phyloP scores from a whole-genome alignment of 2,329 filamentous ascomycete species.

The Aspergillus versicolor region DNA sequence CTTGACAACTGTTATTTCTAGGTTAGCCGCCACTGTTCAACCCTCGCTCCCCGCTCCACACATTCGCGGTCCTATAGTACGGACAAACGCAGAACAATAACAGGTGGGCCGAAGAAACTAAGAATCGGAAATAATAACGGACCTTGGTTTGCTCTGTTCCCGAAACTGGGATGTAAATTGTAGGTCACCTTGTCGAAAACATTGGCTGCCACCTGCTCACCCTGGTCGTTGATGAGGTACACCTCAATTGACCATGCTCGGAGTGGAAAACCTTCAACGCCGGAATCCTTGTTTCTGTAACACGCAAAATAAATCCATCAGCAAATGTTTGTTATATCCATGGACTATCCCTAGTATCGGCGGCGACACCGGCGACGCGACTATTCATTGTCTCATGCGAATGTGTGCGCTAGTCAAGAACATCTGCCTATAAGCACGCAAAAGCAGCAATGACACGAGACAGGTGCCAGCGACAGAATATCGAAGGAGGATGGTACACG shows the following conservation, averaged over 20 bases:
- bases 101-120: neutral
- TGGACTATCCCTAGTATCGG: neutral
- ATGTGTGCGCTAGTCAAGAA: neutral
- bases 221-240: slow-evolving; percentile 79
- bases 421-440: neutral
- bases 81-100: neutral
- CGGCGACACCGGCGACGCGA: neutral
- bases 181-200: slow-evolving; percentile 93
- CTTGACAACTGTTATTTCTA: slow-evolving; percentile 63
- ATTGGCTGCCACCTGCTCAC: slow-evolving; percentile 76
- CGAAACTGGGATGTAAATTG: slow-evolving; percentile 91
- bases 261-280: slow-evolving; percentile 86
- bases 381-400: neutral
- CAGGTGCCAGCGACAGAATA: slow-evolving; percentile 4
- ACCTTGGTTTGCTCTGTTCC: slow-evolving; percentile 78
- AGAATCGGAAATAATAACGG: slow-evolving; percentile 39
- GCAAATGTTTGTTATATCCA: slow-evolving; percentile 2
- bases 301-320: slow-evolving; percentile 17
- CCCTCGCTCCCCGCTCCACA: neutral
- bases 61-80: neutral
- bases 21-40: neutral
- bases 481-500: neutral
- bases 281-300: slow-evolving; percentile 72
- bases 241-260: slow-evolving; percentile 88
- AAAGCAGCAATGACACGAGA: neutral